Base-by-base conservation (phyloP, 192 early-diverging fungal species). In the Mortierella claussenii region DNA sequence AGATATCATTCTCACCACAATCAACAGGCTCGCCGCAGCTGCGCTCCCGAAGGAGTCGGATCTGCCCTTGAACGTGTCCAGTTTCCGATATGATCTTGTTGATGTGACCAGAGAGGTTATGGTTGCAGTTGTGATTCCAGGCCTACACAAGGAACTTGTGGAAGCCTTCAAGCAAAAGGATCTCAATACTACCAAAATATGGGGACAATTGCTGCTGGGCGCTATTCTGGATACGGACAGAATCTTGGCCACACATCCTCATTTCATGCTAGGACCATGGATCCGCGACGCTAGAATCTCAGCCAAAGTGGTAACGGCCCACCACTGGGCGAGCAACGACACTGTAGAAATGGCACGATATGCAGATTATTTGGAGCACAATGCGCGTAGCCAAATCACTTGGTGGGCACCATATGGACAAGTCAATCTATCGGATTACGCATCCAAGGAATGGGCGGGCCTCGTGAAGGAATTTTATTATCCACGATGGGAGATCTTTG, bases 401-500 rank as follows among this genome's bases (percentile, higher is more conserved):
- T 76, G 73, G 73, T 76, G 73, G 73, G 73, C 52, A 0, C 73
- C 73, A 0, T n/a, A 13, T 3, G 73, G 73, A 10, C 73, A 76
- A 43, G 3, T 11, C 1, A 21, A 7, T 0, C 47, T 76, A 9
- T 44, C 51, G 2, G 47, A 76, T n/a, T 76, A 76, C 62, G 73
- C 58, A 0, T 60, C 64, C 4, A 76, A 76, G 64, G 42, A 67
- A 36, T 76, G 73, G 73, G 55, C 40, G 17, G 73, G 73, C 0
- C 15, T 76, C 0, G 65, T 62, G 6, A 66, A 62, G 21, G 73
- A 54, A 32, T 76, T 51, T 32, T 67, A 67, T 26, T 67, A 57
- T 26, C 73, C 57, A 2, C 64, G 73, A 0, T 76, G 73, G 73
- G 23, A 61, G 31, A 61, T 61, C 24, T 76, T 76, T 57, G 53